Base-by-base conservation (phyloP, 2,329 filamentous ascomycete genomes). In the Penicillium sp. region DNA sequence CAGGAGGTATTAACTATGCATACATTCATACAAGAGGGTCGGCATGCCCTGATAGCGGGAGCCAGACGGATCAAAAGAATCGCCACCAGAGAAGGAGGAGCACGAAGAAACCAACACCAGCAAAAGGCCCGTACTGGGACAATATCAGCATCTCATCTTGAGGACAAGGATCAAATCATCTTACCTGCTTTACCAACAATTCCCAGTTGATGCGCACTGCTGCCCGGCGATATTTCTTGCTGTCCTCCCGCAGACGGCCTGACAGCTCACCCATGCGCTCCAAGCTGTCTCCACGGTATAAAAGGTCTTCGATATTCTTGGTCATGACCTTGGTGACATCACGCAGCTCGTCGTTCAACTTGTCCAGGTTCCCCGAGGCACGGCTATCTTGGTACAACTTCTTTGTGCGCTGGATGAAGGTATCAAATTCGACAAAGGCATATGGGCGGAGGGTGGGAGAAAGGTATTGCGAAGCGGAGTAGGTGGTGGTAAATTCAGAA, bases 271-370 rank as follows among this genome's bases (percentile, higher is more conserved):
- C 92, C 93, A 98, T 98, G 64, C 90, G 82, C 75, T 98, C 93
- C 60, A 98, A 74, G 64, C 86, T 93, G 69, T 98, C 93, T 25
- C 93, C 93, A 54, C 95, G 80, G 70, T 98, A 98, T 46, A 98
- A 77, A 66, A 98, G 75, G 71, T 98, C 93, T 78, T 98, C 93
- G 61, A 98, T 97, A 72, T 98, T 98, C 82, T 97, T 97, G 48
- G 91, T 97, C 95, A 98, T 98, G 66, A 98, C 91, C 75, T 96
- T 91, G 1, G 93, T 97, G 47, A 98, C 95, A 72, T 97, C 93
- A 70, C 91, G 87, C 58, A 98, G 81, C 79, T 98, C 95, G 67
- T 96, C 89, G 67, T 98, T 97, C 58, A 98, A 78, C 74, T 92
- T 90, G 72, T 95, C 89, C 50, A 98, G 81, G 73, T 97, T 97